These are phyloP conservation scores for Fusarium ambrosium DNA, from an alignment of 2,329 filamentous ascomycete species.

Conservation along the genomic window DNA sequence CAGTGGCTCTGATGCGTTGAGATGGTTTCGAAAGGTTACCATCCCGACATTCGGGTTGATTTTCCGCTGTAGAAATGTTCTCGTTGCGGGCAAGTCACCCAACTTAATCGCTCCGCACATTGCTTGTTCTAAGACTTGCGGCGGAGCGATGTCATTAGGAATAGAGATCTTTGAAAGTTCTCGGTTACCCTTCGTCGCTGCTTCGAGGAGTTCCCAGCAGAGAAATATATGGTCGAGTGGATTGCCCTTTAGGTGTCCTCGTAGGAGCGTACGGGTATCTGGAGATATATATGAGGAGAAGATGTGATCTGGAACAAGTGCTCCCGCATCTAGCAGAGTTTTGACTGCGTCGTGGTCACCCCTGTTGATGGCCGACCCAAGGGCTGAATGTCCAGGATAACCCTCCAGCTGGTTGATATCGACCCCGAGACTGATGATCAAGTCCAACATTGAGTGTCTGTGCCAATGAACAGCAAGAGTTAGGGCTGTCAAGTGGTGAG, in stretches of 20 bases:
- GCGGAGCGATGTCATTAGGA: background rate
- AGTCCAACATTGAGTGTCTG: background rate
- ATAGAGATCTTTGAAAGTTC: background rate
- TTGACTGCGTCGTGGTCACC: fast-evolving
- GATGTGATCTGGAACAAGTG: fast-evolving
- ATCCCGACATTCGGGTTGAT: background rate
- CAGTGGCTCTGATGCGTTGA: fast-evolving
- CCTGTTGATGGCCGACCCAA: fast-evolving
- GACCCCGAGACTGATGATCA: background rate
- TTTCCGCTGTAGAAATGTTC: background rate
- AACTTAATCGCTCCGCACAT: background rate
- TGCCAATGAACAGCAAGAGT: fast-evolving
- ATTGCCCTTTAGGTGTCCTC: background rate
- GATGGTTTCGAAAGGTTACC: background rate
- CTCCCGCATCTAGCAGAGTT: background rate
- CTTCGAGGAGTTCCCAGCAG: background rate
- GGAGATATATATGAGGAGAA: fast-evolving
- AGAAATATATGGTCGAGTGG: too few species aligned
- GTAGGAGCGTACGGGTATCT: background rate
- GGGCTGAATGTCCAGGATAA: too few species aligned
- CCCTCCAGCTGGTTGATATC: background rate
- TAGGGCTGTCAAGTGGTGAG: background rate
- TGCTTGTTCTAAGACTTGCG: background rate
- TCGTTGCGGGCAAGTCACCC: fast-evolving
- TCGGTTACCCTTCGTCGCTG: background rate